Evolutionary conservation across 2,329 filamentous ascomycete genomes (phyloP).

Genomic region (Parafenestella ontariensis): DNA sequence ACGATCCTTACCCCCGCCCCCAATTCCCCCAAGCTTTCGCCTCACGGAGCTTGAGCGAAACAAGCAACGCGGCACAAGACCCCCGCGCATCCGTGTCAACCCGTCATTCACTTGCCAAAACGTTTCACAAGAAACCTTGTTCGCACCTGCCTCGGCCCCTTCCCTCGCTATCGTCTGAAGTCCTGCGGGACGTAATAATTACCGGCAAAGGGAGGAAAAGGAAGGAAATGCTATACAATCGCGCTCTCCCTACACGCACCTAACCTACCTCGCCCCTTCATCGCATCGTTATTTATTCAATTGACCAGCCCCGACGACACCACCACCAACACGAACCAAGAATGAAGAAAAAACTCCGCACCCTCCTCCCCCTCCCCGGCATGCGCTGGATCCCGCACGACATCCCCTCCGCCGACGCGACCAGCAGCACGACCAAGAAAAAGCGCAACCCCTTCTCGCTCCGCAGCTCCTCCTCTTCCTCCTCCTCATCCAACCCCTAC

Average conservation of each 20-base stretch:
- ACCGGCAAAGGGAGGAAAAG: too few species aligned
- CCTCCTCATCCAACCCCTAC: too few species aligned
- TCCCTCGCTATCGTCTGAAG: neutral
- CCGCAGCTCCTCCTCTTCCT: too few species aligned
- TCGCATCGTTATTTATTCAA: too few species aligned
- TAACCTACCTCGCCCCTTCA: too few species aligned
- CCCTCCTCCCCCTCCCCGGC: conserved; percentile 28
- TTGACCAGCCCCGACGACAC: too few species aligned
- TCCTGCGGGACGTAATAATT: neutral
- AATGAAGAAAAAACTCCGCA: conserved; percentile 18
- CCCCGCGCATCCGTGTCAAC: neutral
- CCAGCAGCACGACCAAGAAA: conserved; percentile 11
- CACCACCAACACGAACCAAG: neutral
- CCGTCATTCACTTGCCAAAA: neutral
- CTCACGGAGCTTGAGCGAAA: conserved; percentile 23
- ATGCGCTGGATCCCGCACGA: conserved; percentile 40
- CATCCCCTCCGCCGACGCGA: conserved; percentile 23
- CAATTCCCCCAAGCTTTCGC: neutral
- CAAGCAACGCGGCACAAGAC: conserved; percentile 19
- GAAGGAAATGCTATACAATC: too few species aligned
- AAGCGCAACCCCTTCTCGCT: conserved; percentile 17
- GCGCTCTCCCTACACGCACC: too few species aligned
- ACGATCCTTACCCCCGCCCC: neutral
- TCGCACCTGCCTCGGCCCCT: neutral
- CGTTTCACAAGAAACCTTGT: neutral